Percentiles rank a stretch among this genome's conserved stretches.
These are phyloP conservation scores for Clavispora santaluciae DNA, from an alignment of 805 yeast species.

Conservation along the genomic window DNA sequence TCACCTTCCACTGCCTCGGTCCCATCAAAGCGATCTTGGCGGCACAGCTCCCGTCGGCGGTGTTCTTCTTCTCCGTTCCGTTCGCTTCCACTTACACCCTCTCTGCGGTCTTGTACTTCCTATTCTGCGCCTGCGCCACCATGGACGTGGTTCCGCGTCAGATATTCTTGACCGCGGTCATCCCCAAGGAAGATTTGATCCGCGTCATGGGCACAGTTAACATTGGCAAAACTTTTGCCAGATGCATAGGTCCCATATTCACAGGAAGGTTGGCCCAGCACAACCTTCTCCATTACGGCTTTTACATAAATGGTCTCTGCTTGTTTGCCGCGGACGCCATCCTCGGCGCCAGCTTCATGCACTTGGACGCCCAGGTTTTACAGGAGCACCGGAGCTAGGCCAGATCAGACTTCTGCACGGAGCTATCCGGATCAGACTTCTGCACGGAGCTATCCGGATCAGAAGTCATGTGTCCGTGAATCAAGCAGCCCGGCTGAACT, in stretches of 20 bases:
- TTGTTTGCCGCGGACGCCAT: slow-evolving; percentile 47
- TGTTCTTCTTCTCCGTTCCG: slow-evolving; percentile 46
- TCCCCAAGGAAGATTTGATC: slow-evolving; percentile 60
- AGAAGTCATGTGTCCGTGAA: too few species aligned
- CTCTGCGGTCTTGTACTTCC: slow-evolving; percentile 53
- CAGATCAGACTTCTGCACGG: too few species aligned
- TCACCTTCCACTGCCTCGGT: slow-evolving; percentile 61
- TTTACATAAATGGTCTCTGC: slow-evolving; percentile 46
- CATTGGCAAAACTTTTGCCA: slow-evolving; percentile 78
- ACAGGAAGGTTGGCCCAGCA: slow-evolving; percentile 68
- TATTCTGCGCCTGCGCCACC: slow-evolving; percentile 47
- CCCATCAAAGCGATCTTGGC: slow-evolving; percentile 71
- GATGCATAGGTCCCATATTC: slow-evolving; percentile 75
- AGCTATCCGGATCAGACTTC: too few species aligned
- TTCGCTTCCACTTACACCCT: slow-evolving; percentile 24
- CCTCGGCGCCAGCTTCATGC: slow-evolving; percentile 38
- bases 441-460: too few species aligned
- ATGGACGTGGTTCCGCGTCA: slow-evolving; percentile 95
- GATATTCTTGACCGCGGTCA: slow-evolving; percentile 64
- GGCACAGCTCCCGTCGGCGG: slow-evolving; percentile 76
- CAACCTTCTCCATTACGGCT: slow-evolving; percentile 45
- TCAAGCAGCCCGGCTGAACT: too few species aligned
- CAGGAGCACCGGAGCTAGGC: slow-evolving; percentile 2
- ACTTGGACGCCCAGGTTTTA: slow-evolving; percentile 33
- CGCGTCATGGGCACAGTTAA: slow-evolving; percentile 82